Percentiles rank a stretch among this genome's conserved stretches.
phyloP scores from a whole-genome alignment of 2,329 filamentous ascomycete species.

The Piedraia hortae region DNA sequence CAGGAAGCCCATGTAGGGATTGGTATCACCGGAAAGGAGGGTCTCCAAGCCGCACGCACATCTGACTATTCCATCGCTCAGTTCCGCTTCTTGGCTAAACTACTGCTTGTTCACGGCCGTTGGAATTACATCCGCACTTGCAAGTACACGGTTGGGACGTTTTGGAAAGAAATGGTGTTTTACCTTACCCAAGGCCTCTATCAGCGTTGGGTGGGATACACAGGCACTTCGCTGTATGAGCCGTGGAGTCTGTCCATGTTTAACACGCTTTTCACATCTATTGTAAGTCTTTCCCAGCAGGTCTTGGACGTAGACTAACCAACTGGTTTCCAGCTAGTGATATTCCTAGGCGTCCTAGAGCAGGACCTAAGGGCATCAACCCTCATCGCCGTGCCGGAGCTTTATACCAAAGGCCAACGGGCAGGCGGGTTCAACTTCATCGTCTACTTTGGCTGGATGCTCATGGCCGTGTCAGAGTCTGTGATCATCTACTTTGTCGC shows the following conservation, averaged over 20 bases:
- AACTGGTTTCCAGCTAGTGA: conserved; percentile 25
- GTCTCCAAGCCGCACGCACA: conserved; percentile 56
- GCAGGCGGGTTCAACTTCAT: conserved; percentile 51
- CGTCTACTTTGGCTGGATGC: conserved; percentile 57
- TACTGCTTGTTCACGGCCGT: conserved; percentile 11
- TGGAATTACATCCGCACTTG: conserved; percentile 23
- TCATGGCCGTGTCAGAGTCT: conserved; percentile 47
- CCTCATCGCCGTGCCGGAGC: conserved; percentile 53
- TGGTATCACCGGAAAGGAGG: conserved; percentile 73
- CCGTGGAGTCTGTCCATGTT: conserved; percentile 67
- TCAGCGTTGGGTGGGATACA: conserved; percentile 57
- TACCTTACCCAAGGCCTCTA: conserved; percentile 38
- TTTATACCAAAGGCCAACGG: conserved; percentile 56
- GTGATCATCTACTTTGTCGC: conserved; percentile 49
- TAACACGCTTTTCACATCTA: conserved; percentile 37
- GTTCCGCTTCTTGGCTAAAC: conserved; percentile 46
- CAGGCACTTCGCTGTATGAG: conserved; percentile 64
- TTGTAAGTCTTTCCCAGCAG: conserved; percentile 24
- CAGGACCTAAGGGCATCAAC: conserved; percentile 50
- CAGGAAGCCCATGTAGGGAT: conserved; percentile 74
- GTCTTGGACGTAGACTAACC: not conserved
- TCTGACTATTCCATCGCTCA: conserved; percentile 72
- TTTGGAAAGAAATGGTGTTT: conserved; percentile 46
- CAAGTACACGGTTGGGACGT: conserved; percentile 52
- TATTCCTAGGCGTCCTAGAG: conserved; percentile 61